phyloP scores from a whole-genome alignment of 2,329 filamentous ascomycete species.

The Colletotrichum sp. region DNA sequence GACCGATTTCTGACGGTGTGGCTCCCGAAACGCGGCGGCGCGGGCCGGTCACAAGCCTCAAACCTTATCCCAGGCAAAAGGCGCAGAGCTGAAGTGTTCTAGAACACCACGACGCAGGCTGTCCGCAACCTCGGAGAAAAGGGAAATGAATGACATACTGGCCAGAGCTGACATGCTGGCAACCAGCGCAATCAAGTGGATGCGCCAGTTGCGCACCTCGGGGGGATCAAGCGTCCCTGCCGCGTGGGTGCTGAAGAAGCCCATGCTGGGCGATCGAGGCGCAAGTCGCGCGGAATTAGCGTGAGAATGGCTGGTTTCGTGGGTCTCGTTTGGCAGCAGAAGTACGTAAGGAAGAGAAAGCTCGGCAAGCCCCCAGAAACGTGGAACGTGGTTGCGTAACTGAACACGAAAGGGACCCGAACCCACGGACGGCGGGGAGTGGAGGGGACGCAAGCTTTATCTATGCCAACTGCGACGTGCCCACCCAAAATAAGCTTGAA shows the following conservation, averaged over 20 bases:
- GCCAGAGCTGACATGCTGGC: constrained; percentile 31
- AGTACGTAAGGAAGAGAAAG: neutral
- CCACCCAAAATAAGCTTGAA: constrained; percentile 13
- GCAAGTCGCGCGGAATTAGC: too few species aligned
- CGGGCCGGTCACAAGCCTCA: neutral
- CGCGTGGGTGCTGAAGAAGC: constrained; percentile 30
- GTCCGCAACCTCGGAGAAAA: neutral
- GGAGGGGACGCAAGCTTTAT: constrained; percentile 13
- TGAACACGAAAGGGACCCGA: neutral
- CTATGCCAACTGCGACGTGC: constrained; percentile 6
- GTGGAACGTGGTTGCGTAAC: neutral
- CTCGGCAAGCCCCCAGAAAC: neutral
- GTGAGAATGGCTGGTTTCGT: neutral
- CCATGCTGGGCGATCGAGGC: constrained; percentile 17
- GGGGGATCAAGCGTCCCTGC: constrained; percentile 26
- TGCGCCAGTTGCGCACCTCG: constrained; percentile 31
- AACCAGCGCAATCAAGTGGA: constrained; percentile 29
- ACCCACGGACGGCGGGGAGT: neutral
- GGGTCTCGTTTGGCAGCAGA: neutral
- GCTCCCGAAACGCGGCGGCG: neutral
- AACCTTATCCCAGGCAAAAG: neutral
- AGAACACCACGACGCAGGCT: neutral
- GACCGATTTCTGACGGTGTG: neutral
- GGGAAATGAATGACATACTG: constrained; percentile 18
- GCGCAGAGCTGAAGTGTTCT: neutral